Conservation (phyloP, 305 asterid genomes). For the Fraxinus xanthoxyloides region DNA sequence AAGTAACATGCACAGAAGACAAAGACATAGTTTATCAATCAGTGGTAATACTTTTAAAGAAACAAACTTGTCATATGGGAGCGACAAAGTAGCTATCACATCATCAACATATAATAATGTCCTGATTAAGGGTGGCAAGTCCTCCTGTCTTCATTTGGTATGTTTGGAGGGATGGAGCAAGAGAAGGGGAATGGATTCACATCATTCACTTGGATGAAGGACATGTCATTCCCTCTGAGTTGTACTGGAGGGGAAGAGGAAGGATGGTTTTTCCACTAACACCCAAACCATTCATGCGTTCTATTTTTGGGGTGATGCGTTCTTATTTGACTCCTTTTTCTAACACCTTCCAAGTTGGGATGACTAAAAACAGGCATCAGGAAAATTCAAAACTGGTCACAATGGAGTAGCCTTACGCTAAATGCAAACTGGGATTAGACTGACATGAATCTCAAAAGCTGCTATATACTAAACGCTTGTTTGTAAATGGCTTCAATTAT, state of each 20-base stretch:
- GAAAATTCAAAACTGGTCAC: not conserved
- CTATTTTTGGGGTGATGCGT: not conserved
- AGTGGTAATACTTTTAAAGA: not conserved
- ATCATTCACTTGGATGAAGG: not conserved
- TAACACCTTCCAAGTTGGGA: not conserved
- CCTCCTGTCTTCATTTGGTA: not conserved
- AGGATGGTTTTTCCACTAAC: not conserved
- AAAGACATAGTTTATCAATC: not conserved
- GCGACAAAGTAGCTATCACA: not conserved
- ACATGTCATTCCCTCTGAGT: not conserved
- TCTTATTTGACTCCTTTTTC: not conserved
- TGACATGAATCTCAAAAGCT: not conserved
- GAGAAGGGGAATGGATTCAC: not conserved
- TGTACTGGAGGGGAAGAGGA: not conserved
- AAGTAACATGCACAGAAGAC: not conserved
- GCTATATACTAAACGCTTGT: not conserved
- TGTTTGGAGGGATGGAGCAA: slow-evolving; percentile 1
- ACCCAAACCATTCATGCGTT: not conserved
- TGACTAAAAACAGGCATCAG: not conserved
- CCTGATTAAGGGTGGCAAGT: not conserved
- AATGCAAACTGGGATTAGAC: not conserved
- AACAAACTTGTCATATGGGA: not conserved
- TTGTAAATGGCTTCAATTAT: not conserved
- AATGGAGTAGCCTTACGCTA: not conserved
- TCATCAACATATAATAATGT: slow-evolving; percentile 4